phyloP scores from a whole-genome alignment of 2,329 filamentous ascomycete genomes.

The Taxawa tesnikishii region DNA sequence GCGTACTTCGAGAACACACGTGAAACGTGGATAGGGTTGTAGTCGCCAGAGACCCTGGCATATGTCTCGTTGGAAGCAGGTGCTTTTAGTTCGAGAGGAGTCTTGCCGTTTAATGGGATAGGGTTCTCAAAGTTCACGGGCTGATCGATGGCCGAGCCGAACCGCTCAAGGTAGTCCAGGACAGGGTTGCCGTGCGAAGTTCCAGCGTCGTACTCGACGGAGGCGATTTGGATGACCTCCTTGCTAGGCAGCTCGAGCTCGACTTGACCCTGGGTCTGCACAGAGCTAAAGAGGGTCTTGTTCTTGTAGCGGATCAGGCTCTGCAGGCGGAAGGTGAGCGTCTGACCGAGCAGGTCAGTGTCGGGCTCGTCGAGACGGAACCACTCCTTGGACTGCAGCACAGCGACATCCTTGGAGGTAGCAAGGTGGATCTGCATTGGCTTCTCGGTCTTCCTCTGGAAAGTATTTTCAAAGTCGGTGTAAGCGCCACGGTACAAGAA shows the following conservation, averaged over 20 bases:
- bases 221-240: conserved; percentile 95
- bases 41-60: conserved; percentile 92
- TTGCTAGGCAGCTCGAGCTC: conserved; percentile 90
- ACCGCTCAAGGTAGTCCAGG: conserved; percentile 85
- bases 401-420: conserved; percentile 82
- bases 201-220: conserved; percentile 87
- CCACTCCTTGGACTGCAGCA: conserved; percentile 95
- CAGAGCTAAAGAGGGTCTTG: conserved; percentile 77
- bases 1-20: conserved; percentile 94
- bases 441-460: conserved; percentile 93
- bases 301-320: conserved; percentile 91
- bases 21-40: conserved; percentile 97
- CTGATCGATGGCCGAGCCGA: conserved; percentile 88
- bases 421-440: conserved; percentile 85
- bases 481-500: conserved; percentile 94
- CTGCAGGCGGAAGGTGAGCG: conserved; percentile 88
- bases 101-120: conserved; percentile 88
- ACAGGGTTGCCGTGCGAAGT: conserved; percentile 92
- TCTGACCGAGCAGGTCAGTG: conserved; percentile 82
- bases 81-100: conserved; percentile 74
- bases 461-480: conserved; percentile 92
- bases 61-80: conserved; percentile 97
- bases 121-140: conserved; percentile 95
- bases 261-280: conserved; percentile 86
- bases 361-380: conserved; percentile 79